phyloP scores from a whole-genome alignment of 2,329 filamentous ascomycete species.

The Plectosphaerella sp. region DNA sequence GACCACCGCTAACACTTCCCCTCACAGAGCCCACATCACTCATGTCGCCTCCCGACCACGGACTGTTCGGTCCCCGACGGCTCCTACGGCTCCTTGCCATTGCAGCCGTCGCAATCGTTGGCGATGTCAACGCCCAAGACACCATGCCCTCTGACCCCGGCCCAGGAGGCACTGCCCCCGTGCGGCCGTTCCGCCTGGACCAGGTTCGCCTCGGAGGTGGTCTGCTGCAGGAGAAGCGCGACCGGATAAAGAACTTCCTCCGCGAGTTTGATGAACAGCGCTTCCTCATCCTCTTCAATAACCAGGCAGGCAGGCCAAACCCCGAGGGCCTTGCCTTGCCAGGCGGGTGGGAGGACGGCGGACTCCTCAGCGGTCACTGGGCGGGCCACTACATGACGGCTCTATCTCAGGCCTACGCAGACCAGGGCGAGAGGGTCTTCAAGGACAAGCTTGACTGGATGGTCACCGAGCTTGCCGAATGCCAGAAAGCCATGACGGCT shows the following conservation, averaged over 20 bases:
- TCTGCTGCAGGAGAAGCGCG: conserved; percentile 25
- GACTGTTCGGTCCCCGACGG: background rate
- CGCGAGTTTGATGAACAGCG: conserved; percentile 21
- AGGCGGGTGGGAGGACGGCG: conserved; percentile 28
- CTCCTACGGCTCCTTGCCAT: background rate
- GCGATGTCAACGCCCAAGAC: background rate
- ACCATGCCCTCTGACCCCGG: conserved; percentile 13
- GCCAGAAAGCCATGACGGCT: conserved; percentile 23
- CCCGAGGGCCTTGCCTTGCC: conserved; percentile 17
- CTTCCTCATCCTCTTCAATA: conserved; percentile 25
- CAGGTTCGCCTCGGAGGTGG: conserved; percentile 23
- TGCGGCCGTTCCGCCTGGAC: conserved; percentile 25
- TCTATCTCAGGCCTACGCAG: conserved; percentile 24
- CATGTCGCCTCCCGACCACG: background rate
- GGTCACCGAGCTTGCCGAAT: conserved; percentile 22
- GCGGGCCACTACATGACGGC: conserved; percentile 26
- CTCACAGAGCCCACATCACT: background rate
- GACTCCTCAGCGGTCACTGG: conserved; percentile 27
- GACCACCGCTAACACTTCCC: background rate
- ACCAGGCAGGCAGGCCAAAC: conserved; percentile 23
- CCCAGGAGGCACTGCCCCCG: conserved; percentile 21
- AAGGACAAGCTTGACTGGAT: conserved; percentile 27
- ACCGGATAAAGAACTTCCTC: conserved; percentile 23
- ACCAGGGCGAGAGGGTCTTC: conserved; percentile 21
- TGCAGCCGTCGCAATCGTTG: background rate